Base-by-base conservation (phyloP, 169 alveolate genomes). In the Plasmodium falciparum region DNA sequence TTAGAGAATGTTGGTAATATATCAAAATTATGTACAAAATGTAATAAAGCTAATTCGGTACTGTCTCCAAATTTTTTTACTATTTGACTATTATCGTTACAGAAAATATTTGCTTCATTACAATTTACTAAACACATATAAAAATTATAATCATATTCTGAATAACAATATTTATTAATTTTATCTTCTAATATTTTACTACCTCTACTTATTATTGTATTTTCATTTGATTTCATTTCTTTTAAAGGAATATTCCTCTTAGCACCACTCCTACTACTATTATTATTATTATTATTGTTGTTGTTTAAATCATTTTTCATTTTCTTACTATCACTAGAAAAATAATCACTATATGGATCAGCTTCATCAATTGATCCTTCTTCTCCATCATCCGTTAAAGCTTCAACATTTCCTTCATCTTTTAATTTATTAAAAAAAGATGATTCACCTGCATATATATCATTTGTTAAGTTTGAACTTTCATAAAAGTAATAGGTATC, bases 401-500 rank as follows among this genome's bases (percentile, higher is more conserved):
- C 74, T 4, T 39, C 74, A 20, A 8, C 45, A 20, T 47, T 7
- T 8, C 49, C 49, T 49, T 22, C 43, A 24, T 15, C 15, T 62
- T 65, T 33, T 15, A 59, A 54, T 9, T 66, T 75, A 8, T 89
- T 76, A 63, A 70, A 85, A 74, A 85, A 66, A 8, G 91, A 76
- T 2, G 74, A 52, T 2, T 73, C 80, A 39, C 47, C 47, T 39
- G 47, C 47, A 39, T 39, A 39, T 39, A 39, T 39, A 39, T 39
- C 47, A 4, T 67, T 66, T 2, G 22, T 12, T 6, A 39, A 67
- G 2, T 72, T 47, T 4, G 62, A 52, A 0, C 93, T 69, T 58
- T 88, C 93, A 58, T 88, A 93, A 69, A 93, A 93, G 13, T 67
- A 93, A 22, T 73, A 93, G 9, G 86, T 90, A 20, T 93, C 89